Percentiles rank a stretch among this genome's conserved stretches.
Conservation (phyloP, 169 alveolate species). For the Cryptosporidium parvum region DNA sequence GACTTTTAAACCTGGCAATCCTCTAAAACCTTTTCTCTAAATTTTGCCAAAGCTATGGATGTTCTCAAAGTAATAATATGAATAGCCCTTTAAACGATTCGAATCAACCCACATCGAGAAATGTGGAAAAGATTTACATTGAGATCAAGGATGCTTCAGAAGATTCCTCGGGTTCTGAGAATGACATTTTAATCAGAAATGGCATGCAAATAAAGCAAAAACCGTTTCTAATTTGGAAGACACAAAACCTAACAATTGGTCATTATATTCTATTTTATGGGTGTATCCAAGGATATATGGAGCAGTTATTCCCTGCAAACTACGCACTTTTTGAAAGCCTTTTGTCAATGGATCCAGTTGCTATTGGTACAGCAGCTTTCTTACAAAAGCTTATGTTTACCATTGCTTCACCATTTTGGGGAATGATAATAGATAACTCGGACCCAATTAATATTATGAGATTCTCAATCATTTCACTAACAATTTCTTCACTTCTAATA, state of each 20-base stretch:
- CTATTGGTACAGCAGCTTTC: slow-evolving; percentile 65
- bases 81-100: not conserved
- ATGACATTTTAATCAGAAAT: slow-evolving; percentile 5
- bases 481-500: slow-evolving; percentile 11
- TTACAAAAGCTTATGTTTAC: slow-evolving; percentile 52
- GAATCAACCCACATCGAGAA: not conserved
- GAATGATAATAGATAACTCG: slow-evolving; percentile 36
- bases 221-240: not conserved
- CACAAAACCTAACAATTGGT: not conserved
- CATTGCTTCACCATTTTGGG: slow-evolving; percentile 65
- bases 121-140: slow-evolving; percentile 21
- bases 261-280: slow-evolving; percentile 58
- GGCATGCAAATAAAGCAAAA: not conserved
- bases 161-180: slow-evolving; percentile 11
- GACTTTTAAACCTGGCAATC: not conserved
- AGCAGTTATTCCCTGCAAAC: slow-evolving; percentile 65
- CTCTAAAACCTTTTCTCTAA: not conserved
- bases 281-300: slow-evolving; percentile 64
- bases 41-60: not conserved
- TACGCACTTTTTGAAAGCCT: slow-evolving; percentile 36
- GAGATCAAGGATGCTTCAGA: slow-evolving; percentile 10
- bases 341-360: slow-evolving; percentile 33
- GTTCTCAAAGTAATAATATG: slow-evolving; percentile 1
- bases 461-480: slow-evolving; percentile 23
- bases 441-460: slow-evolving; percentile 18